Evolutionary conservation across 2,329 filamentous ascomycete genomes (phyloP), one percentile per base, ranked within the genome.

Genomic region (Zymoseptoria pseudotritici): DNA sequence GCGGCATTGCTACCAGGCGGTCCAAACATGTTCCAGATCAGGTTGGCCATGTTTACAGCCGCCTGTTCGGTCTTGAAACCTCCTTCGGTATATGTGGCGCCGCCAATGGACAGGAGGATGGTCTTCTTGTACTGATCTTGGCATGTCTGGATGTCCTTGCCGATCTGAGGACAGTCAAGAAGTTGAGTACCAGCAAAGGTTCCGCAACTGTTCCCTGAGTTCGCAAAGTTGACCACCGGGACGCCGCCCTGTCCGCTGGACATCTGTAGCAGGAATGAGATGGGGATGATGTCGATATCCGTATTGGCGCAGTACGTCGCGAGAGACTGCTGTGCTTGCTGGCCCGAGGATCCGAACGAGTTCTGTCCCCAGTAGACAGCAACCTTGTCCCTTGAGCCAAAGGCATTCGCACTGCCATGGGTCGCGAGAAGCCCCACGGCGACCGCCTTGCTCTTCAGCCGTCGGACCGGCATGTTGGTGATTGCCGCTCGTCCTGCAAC

Each of bases 11-110:
- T 26, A 22, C 29, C 42, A 21, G 46, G 70, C 4, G 87, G 85
- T 2, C 88, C 88, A 71, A 90, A 91, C 63, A 86, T 87, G 55
- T 82, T 77, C 88, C 88, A 91, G 59, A 91, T 75, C 20, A 81
- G 77, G 57, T 86, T 74, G 0, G 88, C 88, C 2, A 82, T 82
- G 1, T 76, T 70, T 20, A 77, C 71, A 5, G 87, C 87, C 0
- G 77, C 80, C 0, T 73, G 64, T 1, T 76, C 66, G n/a, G 78
- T 81, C 46, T 73, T 68, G 76, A 89, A 89, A 24, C 86, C 86
- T 31, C 84, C 86, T 71, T 89, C 86, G 19, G 78, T 83, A 72
- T 89, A 89, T 1, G 86, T 86, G 2, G 84, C 84, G 31, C 89
- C 88, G 19, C 87, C 88, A 52, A 91, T 78, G 2, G 88, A 90